Evolutionary conservation across 108 stramenopile species (phyloP), one percentile per base, ranked within the genome.

Genomic region (Mediolabrus comicus): DNA sequence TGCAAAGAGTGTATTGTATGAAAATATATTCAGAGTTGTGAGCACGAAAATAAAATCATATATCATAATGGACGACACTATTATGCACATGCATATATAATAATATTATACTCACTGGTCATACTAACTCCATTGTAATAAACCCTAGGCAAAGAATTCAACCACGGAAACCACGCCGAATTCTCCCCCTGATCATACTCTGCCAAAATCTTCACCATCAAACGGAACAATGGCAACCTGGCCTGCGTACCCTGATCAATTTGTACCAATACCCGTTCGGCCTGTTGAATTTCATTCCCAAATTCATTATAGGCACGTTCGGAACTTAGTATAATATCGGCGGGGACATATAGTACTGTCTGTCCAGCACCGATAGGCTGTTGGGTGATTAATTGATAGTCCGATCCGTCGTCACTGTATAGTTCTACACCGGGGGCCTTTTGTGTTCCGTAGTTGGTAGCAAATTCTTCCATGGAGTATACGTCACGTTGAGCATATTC

Each of bases 381-480:
- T 29, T 60, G 39, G 28, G 77, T 60, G 55, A 73, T 33, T 19
- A 64, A 26, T 24, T 38, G 49, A 13, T 49, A 78, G 30, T 78
- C 77, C 25, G 25, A 25, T 8, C 65, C 71, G 38, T 73, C 72
- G 13, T 64, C 61, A 10, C 65, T 53, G 67, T 71, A 72, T 10
- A 85, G 41, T 35, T 85, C 64, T 25, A 85, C 80, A 24, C 82
- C 82, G 4, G 75, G 74, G 0, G 69, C 63, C 14, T 65, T 78
- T 39, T 84, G 84, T 10, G 77, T 75, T 8, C 84, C 84, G 75
- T 76, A 85, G 8, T 59, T 36, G 1, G 71, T 30, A 16, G 79
- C 82, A 79, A 82, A 85, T 31, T 80, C 79, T n/a, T 83, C 82
- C 79, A 85, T 77, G 25, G 79, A 17, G 38, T 35, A 75, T 28